Evolutionary conservation across 2,329 filamentous ascomycete species (phyloP), one percentile per base, ranked within the genome.

Genomic region (Alternaria viburni): DNA sequence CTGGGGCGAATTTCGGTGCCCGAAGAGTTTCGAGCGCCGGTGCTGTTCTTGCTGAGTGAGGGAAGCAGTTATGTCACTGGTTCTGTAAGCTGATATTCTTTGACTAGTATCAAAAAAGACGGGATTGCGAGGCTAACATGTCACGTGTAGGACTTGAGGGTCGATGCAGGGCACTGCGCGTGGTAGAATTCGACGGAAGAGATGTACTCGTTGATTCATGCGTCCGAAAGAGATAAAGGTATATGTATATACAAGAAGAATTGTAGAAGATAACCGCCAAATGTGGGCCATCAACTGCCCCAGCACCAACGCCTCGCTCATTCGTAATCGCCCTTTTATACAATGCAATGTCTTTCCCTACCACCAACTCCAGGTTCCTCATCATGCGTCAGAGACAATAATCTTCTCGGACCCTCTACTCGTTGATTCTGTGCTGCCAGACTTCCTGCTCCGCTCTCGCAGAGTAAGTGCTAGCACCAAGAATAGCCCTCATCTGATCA

Each of bases 21-120:
- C 15, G 69, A 74, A 17, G 73, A 76, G 54, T 74, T 65, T 36
- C 65, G 70, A 43, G 71, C 63, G 6, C 65, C 71, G 1, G 64
- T 69, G n/a, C n/a, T 76, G 19, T 78, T 83, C 68, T 50, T 75
- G 50, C 44, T 75, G n/a, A 67, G 62, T 2, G 71, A 73, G 3
- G 74, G 70, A 8, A 89, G 88, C 55, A 85, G 84, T 54, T 95
- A 94, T 79, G 89, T 93, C 63, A 90, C 88, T 10, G 87, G 81
- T 19, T 75, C 81, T 19, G 69, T 66, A 52, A 58, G 67, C 68
- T 4, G 5, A 50, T 49, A 15, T 17, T 21, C 28, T 21, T 13
- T n/a, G 12, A 4, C 15, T 5, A n/a, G 15, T 10, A 10, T 13
- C 5, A 8, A 17, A 7, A 12, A n/a, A 15, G 5, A 8, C 11